phyloP scores from a whole-genome alignment of 768 basidiomycete genomes.

The Ramaria rubella region DNA sequence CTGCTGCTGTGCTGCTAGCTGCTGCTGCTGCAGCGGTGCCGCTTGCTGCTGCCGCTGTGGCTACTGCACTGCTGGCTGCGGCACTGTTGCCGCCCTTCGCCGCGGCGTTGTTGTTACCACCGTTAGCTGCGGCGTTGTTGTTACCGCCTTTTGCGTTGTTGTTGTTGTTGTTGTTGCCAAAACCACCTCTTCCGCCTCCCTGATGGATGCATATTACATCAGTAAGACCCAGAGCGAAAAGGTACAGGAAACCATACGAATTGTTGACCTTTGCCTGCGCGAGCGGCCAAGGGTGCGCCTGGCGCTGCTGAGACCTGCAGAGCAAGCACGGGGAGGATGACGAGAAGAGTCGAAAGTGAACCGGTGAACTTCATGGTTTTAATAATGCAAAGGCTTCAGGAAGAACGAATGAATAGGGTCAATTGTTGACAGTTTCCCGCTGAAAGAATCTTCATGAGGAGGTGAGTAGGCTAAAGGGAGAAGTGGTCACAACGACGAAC shows the following conservation, averaged over 20 bases:
- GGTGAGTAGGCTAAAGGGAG: slow-evolving; percentile 28
- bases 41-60: neutral
- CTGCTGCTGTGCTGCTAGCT: neutral
- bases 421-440: neutral
- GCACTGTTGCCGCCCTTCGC: neutral
- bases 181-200: too few species aligned
- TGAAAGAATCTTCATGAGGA: slow-evolving; percentile 15
- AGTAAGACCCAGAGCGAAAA: neutral
- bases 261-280: slow-evolving; percentile 10
- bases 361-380: slow-evolving; percentile 44
- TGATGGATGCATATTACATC: too few species aligned
- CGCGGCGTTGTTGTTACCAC: slow-evolving; percentile 15
- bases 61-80: neutral
- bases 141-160: slow-evolving; percentile 3
- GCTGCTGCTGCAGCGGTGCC: slow-evolving; percentile 1
- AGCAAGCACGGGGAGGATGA: slow-evolving; percentile 35
- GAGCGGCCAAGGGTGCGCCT: neutral
- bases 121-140: slow-evolving; percentile 8
- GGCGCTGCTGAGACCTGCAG: slow-evolving; percentile 17
- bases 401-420: slow-evolving; percentile 9
- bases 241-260: neutral
- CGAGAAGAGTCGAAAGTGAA: slow-evolving; percentile 33
- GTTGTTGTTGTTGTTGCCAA: slow-evolving; percentile 10
- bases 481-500: slow-evolving; percentile 22
- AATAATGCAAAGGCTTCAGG: slow-evolving; percentile 23